Evolutionary conservation across 495 filamentous ascomycete genomes (phyloP).

Genomic region (Hypoxylon intermedium): DNA sequence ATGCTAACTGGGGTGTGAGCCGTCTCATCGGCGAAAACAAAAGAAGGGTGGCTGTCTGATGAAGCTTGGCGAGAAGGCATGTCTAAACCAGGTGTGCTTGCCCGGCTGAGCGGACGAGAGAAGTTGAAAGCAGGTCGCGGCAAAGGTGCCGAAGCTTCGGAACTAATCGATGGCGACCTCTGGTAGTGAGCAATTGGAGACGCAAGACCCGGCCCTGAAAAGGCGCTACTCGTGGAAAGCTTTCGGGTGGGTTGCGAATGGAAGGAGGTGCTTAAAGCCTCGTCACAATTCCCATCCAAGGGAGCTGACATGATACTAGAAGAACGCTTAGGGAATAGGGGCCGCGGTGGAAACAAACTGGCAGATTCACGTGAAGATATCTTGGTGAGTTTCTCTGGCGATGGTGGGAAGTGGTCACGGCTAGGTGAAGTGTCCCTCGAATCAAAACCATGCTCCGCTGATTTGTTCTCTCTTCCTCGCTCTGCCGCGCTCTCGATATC

Average conservation of each 20-base stretch:
- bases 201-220: slow-evolving; percentile 48
- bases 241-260: slow-evolving; percentile 59
- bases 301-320: slow-evolving; percentile 57
- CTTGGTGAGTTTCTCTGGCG: slow-evolving; percentile 50
- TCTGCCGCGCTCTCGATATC: slow-evolving; percentile 36
- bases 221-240: slow-evolving; percentile 67
- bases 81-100: slow-evolving; percentile 70
- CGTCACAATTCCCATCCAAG: slow-evolving; percentile 49
- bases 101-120: slow-evolving; percentile 84
- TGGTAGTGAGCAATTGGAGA: slow-evolving; percentile 65
- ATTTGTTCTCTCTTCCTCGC: slow-evolving; percentile 7
- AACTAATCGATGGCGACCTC: slow-evolving; percentile 82
- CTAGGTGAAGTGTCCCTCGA: slow-evolving; percentile 29
- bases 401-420: slow-evolving; percentile 32
- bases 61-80: slow-evolving; percentile 63
- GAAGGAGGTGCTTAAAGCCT: slow-evolving; percentile 49
- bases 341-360: slow-evolving; percentile 51
- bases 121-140: slow-evolving; percentile 88
- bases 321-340: slow-evolving; percentile 55
- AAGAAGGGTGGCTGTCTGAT: slow-evolving; percentile 68
- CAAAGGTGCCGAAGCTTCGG: slow-evolving; percentile 68
- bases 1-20: slow-evolving; percentile 70
- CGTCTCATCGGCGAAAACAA: slow-evolving; percentile 64
- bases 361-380: slow-evolving; percentile 49
- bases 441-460: slow-evolving; percentile 4